Conservation (phyloP, 208 protist species). For the Herpetomonas muscarum region DNA sequence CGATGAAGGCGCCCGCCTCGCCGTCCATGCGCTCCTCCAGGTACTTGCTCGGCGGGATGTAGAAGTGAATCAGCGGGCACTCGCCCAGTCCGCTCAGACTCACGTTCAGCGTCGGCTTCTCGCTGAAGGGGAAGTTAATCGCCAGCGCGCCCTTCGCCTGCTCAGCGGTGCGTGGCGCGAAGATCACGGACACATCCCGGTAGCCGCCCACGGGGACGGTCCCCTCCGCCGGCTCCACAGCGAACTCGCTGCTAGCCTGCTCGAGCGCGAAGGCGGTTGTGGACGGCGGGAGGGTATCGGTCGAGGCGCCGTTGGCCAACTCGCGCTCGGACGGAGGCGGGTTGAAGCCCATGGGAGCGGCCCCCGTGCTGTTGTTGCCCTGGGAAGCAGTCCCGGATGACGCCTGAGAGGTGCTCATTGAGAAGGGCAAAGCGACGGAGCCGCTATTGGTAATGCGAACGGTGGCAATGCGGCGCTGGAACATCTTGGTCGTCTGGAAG, state of each 20-base stretch:
- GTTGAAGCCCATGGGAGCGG: too few species aligned
- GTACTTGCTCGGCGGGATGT: constrained; percentile 82
- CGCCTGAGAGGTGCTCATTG: constrained; percentile 8
- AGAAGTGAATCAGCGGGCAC: constrained; percentile 96
- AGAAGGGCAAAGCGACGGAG: constrained; percentile 69
- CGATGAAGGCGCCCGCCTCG: constrained; percentile 24
- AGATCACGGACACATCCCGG: constrained; percentile 72
- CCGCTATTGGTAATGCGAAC: constrained; percentile 90
- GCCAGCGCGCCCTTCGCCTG: constrained; percentile 17
- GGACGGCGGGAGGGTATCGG: too few species aligned
- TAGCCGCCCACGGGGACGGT: constrained; percentile 38
- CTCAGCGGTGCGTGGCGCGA: constrained; percentile 75
- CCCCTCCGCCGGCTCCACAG: constrained; percentile 58
- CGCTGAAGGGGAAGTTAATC: constrained; percentile 68
- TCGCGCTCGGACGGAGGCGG: too few species aligned
- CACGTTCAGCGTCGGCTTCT: constrained; percentile 33
- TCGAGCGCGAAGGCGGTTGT: background rate
- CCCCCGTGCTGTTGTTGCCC: too few species aligned
- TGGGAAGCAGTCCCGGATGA: background rate
- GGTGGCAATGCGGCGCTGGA: constrained; percentile 76
- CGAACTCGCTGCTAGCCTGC: constrained; percentile 41
- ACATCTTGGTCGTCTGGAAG: constrained; percentile 93
- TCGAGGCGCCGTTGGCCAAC: too few species aligned
- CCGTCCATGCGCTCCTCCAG: constrained; percentile 66
- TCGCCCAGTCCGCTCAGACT: constrained; percentile 72